phyloP scores from a whole-genome alignment of 2,329 filamentous ascomycete genomes.

The Aspergillus arachidicola region DNA sequence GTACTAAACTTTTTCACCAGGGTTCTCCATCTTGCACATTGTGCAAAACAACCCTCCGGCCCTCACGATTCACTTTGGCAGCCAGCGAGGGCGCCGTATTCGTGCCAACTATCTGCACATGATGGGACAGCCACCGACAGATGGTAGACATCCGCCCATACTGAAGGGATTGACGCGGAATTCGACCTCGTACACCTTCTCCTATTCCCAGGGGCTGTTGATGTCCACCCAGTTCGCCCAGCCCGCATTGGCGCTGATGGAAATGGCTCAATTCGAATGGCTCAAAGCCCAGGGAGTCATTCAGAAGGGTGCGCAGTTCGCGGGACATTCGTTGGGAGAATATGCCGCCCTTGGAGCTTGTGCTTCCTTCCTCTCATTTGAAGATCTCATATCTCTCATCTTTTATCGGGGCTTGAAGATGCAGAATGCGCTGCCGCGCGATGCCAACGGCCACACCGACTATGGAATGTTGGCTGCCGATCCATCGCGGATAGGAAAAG shows the following conservation, averaged over 20 bases:
- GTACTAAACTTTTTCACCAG: too few species aligned
- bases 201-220: too few species aligned
- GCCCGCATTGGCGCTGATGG: conserved; percentile 95
- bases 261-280: conserved; percentile 99
- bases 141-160: too few species aligned
- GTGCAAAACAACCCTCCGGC: too few species aligned
- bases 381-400: conserved; percentile 72
- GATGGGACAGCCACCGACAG: too few species aligned
- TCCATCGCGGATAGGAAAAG: conserved; percentile 92
- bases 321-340: conserved; percentile 95
- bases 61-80: too few species aligned
- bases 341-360: conserved; percentile 98
- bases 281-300: conserved; percentile 97
- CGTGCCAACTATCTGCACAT: too few species aligned
- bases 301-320: conserved; percentile 93
- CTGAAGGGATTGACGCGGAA: too few species aligned
- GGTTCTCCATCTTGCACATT: too few species aligned
- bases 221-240: conserved; percentile 78
- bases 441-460: conserved; percentile 89
- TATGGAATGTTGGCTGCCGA: conserved; percentile 99
- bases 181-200: too few species aligned
- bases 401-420: conserved; percentile 99
- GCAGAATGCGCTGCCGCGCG: conserved; percentile 98
- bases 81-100: too few species aligned
- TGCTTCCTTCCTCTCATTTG: conserved; percentile 97